Evolutionary conservation across 2,329 filamentous ascomycete species (phyloP), one percentile per base, ranked within the genome.

Genomic region (Aspergillus floridensis): DNA sequence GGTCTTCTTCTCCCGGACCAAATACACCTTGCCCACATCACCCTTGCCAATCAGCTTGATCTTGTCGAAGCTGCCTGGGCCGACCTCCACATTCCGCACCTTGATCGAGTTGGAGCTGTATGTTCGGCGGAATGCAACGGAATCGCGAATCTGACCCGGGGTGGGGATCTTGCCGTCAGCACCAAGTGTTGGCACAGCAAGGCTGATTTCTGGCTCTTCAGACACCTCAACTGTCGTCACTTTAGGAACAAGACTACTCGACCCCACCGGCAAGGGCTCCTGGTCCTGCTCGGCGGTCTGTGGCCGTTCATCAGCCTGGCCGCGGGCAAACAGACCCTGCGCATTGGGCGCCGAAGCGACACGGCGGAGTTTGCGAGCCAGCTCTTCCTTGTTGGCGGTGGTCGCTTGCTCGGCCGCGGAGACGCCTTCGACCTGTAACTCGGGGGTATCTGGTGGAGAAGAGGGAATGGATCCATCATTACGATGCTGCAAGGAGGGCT

Each of bases 81-180:
- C 91, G 38, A 99, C 95, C 78, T 99, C 95, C 51, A 99, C 95
- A 74, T 96, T 92, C 69, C 95, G 87, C 66, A 98, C 91, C 79
- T 99, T 99, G 82, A 99, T 99, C 46, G 95, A 98, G 77, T 98
- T 99, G 66, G 93, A 97, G 77, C 95, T 98, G 76, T 99, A 99
- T 2, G 95, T 99, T 74, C 95, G 86, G 70, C 95, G 85, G 79
- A 97, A 99, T 21, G 91, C 87, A 52, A 91, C 82, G 19, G 86
- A 78, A 66, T 84, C 82, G 58, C 84, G 83, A 65, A 88, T 85
- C 68, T 87, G 86, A 55, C 85, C 85, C 4, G 89, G 87, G 2
- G 86, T 83, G 4, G 87, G 84, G 38, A 91, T 82, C 60, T 92
- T 84, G 53, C 85, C 83, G 56, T 83, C 82, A 16, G 89, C 78